Evolutionary conservation across 768 basidiomycete species (phyloP).

Genomic region (Auricularia cornea): DNA sequence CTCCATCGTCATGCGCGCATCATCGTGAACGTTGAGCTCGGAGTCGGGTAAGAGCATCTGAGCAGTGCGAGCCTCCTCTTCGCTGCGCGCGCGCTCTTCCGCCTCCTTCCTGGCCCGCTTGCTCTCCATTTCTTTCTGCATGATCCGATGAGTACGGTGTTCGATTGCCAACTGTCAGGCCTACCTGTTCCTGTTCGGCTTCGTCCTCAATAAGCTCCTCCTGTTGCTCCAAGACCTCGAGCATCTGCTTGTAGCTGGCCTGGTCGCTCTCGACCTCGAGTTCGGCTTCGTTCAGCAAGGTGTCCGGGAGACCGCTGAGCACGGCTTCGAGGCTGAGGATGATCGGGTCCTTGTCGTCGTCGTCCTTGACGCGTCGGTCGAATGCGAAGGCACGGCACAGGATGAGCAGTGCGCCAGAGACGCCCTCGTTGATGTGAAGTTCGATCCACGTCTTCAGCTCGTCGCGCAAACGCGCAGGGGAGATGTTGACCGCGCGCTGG

Average conservation of each 20-base stretch:
- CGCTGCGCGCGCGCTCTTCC: constrained; percentile 47
- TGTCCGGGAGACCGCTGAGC: constrained; percentile 86
- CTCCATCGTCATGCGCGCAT: constrained; percentile 95
- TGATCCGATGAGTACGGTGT: too few relatives aligned
- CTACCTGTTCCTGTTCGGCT: constrained; percentile 84
- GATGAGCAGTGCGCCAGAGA: constrained; percentile 89
- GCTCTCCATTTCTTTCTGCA: constrained; percentile 75
- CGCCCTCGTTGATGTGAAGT: constrained; percentile 80
- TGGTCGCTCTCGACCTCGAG: constrained; percentile 90
- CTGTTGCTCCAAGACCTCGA: constrained; percentile 96
- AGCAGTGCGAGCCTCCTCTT: constrained; percentile 66
- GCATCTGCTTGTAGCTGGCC: constrained; percentile 94
- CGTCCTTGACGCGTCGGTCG: constrained; percentile 57
- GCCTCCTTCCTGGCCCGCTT: constrained; percentile 76
- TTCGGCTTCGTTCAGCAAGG: constrained; percentile 93
- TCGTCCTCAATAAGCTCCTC: constrained; percentile 99
- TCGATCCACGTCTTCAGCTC: constrained; percentile 91
- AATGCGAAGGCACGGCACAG: constrained; percentile 95
- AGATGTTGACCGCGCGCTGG: constrained; percentile 67
- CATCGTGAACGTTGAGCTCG: constrained; percentile 61
- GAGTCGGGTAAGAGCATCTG: constrained; percentile 81
- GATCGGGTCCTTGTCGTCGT: constrained; percentile 75
- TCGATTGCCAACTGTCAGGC: background rate
- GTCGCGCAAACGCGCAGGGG: constrained; percentile 79
- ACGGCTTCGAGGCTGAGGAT: constrained; percentile 82